Evolutionary conservation across 1,139 yeast species (phyloP).

Genomic region (Kurtzmaniella quercitrusa): DNA sequence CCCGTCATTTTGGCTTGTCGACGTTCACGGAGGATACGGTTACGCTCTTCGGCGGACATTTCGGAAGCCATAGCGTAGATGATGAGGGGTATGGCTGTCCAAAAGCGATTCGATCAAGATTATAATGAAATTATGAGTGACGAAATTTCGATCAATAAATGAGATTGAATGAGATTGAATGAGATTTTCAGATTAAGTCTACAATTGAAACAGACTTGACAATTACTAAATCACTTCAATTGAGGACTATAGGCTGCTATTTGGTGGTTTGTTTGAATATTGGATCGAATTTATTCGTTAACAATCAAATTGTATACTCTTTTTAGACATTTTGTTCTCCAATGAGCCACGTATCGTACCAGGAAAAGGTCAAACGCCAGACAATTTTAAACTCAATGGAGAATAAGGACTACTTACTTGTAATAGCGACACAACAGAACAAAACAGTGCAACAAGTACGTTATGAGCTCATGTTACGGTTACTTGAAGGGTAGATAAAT

Average conservation of each 20-base stretch:
- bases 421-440: slow-evolving; percentile 41
- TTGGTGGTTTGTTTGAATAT: too few relatives aligned
- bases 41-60: slow-evolving; percentile 55
- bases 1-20: slow-evolving; percentile 68
- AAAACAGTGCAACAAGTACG: slow-evolving; percentile 42
- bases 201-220: too few relatives aligned
- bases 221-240: too few relatives aligned
- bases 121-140: neutral
- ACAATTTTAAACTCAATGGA: slow-evolving; percentile 39
- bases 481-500: slow-evolving; percentile 12
- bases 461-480: slow-evolving; percentile 29
- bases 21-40: slow-evolving; percentile 59
- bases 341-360: slow-evolving; percentile 15
- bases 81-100: neutral
- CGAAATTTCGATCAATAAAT: too few relatives aligned
- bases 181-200: too few relatives aligned
- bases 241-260: too few relatives aligned
- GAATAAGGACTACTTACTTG: slow-evolving; percentile 38
- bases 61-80: neutral
- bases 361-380: slow-evolving; percentile 37
- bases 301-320: too few relatives aligned
- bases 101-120: neutral
- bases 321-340: too few relatives aligned
- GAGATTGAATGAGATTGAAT: too few relatives aligned
- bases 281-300: too few relatives aligned